phyloP scores from a whole-genome alignment of 768 basidiomycete species.

The Mycena indigotica region DNA sequence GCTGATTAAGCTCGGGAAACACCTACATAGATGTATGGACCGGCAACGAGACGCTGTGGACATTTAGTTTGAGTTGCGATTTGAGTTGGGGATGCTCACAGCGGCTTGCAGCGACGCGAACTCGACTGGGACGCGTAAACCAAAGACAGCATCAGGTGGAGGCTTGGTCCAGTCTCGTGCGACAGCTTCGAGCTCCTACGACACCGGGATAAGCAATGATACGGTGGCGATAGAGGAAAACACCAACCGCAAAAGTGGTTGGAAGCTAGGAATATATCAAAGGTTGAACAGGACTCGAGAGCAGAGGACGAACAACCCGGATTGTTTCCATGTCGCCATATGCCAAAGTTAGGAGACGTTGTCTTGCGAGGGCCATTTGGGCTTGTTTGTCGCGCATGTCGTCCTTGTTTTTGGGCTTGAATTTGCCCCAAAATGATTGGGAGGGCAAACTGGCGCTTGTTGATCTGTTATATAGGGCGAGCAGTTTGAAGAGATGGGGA shows the following conservation, averaged over 20 bases:
- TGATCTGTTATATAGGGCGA: conserved; percentile 53
- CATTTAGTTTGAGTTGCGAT: conserved; percentile 25
- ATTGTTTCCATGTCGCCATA: conserved; percentile 89
- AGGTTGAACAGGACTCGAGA: conserved; percentile 18
- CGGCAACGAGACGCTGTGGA: conserved; percentile 70
- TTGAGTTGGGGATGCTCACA: conserved; percentile 44
- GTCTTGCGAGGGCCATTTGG: conserved; percentile 71
- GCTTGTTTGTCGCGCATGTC: conserved; percentile 57
- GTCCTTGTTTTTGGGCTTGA: conserved; percentile 75
- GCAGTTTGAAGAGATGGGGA: conserved; percentile 35
- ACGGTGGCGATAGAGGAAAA: conserved; percentile 8
- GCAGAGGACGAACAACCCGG: conserved; percentile 50
- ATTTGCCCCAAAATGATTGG: conserved; percentile 62
- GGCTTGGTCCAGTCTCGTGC: conserved; percentile 88
- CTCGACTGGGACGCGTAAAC: conserved; percentile 82
- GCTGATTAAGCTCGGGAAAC: too few species aligned
- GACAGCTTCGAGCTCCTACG: conserved; percentile 76
- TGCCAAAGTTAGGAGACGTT: conserved; percentile 77
- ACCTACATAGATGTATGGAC: conserved; percentile 81
- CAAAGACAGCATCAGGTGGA: conserved; percentile 75
- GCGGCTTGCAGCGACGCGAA: conserved; percentile 84
- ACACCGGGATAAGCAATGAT: conserved; percentile 9
- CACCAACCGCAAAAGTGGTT: conserved; percentile 62
- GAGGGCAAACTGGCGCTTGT: conserved; percentile 63
- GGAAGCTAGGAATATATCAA: conserved; percentile 57